phyloP scores from a whole-genome alignment of 331 rosid genomes.

The Malus hybrid region DNA sequence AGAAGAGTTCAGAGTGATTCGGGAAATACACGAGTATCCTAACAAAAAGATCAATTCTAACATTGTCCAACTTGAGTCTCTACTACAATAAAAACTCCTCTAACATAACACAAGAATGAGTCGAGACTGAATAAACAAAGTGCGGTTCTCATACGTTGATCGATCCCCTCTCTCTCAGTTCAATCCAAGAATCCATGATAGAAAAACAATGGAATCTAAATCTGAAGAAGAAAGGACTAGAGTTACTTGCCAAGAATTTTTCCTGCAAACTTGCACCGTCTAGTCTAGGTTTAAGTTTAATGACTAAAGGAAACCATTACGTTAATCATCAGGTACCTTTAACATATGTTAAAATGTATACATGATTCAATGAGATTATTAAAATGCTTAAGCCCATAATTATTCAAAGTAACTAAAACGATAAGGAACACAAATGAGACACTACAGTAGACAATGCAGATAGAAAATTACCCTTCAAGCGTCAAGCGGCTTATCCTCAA shows the following conservation, averaged over 20 bases:
- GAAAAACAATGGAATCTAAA: neutral
- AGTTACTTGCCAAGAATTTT: neutral
- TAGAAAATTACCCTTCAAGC: constrained; percentile 31
- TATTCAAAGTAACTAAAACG: neutral
- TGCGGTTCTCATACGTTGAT: neutral
- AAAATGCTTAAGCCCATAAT: neutral
- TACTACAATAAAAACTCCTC: neutral
- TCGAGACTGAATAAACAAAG: too few relatives aligned
- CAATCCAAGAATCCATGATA: neutral
- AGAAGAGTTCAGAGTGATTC: neutral
- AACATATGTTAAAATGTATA: neutral
- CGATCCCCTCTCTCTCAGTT: neutral
- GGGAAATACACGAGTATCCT: neutral
- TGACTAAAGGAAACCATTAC: neutral
- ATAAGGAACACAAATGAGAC: neutral
- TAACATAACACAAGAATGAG: too few relatives aligned
- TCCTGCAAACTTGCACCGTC: neutral
- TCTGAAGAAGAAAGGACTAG: neutral
- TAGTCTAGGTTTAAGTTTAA: neutral
- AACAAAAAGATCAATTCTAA: neutral
- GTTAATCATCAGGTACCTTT: too few relatives aligned
- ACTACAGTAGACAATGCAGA: neutral
- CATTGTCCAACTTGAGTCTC: neutral
- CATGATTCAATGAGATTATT: neutral
- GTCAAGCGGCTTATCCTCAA: constrained; percentile 40